A percentile compares a stretch with the other conserved stretches of the same genome.
Conservation (phyloP, 2,329 filamentous ascomycete genomes). For the Cadophora luteo-olivacea region DNA sequence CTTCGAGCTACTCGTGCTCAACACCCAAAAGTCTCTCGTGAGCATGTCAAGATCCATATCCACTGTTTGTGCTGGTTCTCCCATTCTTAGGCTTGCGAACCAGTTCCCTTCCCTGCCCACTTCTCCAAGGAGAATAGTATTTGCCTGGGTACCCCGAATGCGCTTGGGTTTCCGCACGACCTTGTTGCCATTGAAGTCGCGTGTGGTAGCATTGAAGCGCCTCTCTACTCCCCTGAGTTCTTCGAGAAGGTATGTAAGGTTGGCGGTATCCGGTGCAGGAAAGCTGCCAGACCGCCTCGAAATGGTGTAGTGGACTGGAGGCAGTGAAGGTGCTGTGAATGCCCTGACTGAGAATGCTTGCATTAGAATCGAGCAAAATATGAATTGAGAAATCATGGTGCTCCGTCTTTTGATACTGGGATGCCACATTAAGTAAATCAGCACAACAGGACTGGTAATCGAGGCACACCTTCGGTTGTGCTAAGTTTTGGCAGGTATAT, state of each 20-base stretch:
- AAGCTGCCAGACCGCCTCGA: conserved; percentile 32
- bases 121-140: conserved; percentile 31
- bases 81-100: conserved; percentile 32
- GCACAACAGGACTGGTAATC: too few species aligned
- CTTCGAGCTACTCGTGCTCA: conserved; percentile 31
- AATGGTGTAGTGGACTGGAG: conserved; percentile 32
- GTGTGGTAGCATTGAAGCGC: conserved; percentile 32
- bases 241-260: conserved; percentile 28
- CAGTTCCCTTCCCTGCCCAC: conserved; percentile 34
- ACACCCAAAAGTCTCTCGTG: conserved; percentile 33
- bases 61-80: conserved; percentile 32
- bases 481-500: conserved; percentile 9
- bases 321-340: conserved; percentile 19
- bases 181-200: conserved; percentile 28
- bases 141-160: conserved; percentile 30
- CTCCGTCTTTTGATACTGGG: not conserved
- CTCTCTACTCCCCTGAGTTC: conserved; percentile 27
- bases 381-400: not conserved
- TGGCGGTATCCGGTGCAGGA: conserved; percentile 26
- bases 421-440: not conserved
- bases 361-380: not conserved
- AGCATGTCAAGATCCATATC: conserved; percentile 38
- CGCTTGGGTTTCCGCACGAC: conserved; percentile 32
- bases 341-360: not conserved
- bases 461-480: not conserved